phyloP scores from a whole-genome alignment of 352 stramenopile genomes.

The Blastocystis sp. region DNA sequence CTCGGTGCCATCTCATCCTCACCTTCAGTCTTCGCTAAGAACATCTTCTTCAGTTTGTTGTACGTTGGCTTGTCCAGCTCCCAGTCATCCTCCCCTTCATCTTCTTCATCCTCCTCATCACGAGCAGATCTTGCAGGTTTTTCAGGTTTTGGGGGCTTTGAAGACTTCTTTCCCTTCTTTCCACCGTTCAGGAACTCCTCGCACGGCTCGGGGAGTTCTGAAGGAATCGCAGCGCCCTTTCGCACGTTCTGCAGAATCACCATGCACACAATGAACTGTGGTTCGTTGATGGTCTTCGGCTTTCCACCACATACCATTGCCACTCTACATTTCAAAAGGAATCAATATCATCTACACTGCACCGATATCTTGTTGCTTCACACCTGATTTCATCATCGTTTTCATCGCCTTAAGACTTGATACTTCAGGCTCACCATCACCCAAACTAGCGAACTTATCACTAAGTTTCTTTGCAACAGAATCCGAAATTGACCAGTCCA shows the following conservation, averaged over 20 bases:
- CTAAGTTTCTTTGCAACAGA: background rate
- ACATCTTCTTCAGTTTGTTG: constrained; percentile 19
- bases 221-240: background rate
- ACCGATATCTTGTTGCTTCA: constrained; percentile 10
- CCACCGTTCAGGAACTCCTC: background rate
- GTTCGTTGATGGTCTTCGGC: background rate
- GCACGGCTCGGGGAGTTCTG: background rate
- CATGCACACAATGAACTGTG: constrained; percentile 51
- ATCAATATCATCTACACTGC: background rate
- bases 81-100: background rate
- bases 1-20: background rate
- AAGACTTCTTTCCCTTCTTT: background rate
- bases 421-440: background rate
- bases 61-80: constrained; percentile 13
- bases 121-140: background rate
- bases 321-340: background rate
- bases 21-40: constrained; percentile 26
- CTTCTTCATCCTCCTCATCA: background rate
- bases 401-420: constrained; percentile 45
- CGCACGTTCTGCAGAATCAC: constrained; percentile 34
- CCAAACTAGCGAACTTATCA: background rate
- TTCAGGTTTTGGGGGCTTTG: background rate
- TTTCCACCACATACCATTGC: constrained; percentile 24
- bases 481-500: constrained; percentile 13
- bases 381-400: background rate